A percentile compares a stretch with the other conserved stretches of the same genome.
These are phyloP conservation scores for Dillenia suffruticosa DNA, from an alignment of 164 flowering plant genomes.

Conservation along the genomic window DNA sequence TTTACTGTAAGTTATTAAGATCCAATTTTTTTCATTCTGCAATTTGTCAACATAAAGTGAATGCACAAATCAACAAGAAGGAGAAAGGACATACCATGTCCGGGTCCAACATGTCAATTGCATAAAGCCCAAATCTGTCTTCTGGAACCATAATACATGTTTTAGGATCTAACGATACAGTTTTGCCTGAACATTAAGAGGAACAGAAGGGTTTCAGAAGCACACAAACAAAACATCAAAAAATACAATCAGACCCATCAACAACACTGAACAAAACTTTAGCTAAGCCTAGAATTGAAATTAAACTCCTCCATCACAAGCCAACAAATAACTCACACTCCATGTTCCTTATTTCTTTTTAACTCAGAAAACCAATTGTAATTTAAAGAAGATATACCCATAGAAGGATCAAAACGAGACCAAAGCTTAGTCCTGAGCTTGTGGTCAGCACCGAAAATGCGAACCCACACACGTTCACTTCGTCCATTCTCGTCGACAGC, in stretches of 20 bases:
- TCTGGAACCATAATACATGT: conserved; percentile 69
- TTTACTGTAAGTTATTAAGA: no score
- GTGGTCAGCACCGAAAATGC: conserved; percentile 72
- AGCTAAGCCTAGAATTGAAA: no score
- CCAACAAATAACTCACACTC: no score
- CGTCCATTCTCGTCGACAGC: conserved; percentile 64
- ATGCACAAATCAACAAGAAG: not conserved
- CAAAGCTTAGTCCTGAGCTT: conserved; percentile 76
- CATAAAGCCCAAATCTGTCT: conserved; percentile 83
- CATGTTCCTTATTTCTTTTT: no score
- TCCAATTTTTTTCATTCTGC: no score
- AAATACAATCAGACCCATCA: no score
- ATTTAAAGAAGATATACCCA: conserved; percentile 40
- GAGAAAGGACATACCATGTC: conserved; percentile 55
- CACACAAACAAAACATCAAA: no score
- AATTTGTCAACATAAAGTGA: not conserved
- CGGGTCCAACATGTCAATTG: conserved; percentile 91
- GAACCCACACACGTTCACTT: conserved; percentile 87
- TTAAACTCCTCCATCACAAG: no score
- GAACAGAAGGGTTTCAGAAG: not conserved
- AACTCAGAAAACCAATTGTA: not conserved
- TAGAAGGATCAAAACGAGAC: conserved; percentile 81
- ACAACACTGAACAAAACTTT: no score
- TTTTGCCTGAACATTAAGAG: conserved; percentile 44
- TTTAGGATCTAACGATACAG: conserved; percentile 62